Evolutionary conservation across 345 rosid species (phyloP).

Genomic region (Hypericum androsaemum): DNA sequence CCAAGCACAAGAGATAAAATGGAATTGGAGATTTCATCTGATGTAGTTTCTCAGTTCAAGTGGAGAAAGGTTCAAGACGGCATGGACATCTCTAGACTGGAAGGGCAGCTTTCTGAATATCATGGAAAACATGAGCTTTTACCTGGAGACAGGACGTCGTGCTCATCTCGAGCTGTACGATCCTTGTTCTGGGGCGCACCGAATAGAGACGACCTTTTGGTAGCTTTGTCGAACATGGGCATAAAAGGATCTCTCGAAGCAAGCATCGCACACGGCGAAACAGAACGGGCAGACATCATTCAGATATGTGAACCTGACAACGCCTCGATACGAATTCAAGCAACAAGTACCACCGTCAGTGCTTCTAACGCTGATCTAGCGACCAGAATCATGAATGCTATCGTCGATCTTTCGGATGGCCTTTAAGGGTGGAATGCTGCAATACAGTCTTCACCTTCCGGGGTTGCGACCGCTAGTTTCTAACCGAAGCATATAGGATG

Average conservation of each 20-base stretch:
- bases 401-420: conserved; percentile 35
- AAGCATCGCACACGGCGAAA: conserved; percentile 18
- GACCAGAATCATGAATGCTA: conserved; percentile 32
- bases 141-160: conserved; percentile 16
- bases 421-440: conserved; percentile 15
- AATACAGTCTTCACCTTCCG: too few relatives aligned
- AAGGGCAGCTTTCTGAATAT: conserved; percentile 44
- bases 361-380: conserved; percentile 40
- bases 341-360: conserved; percentile 31
- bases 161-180: too few relatives aligned
- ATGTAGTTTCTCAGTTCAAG: conserved; percentile 31
- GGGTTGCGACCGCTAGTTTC: too few relatives aligned
- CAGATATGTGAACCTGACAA: conserved; percentile 30
- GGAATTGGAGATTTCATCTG: conserved; percentile 45
- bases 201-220: conserved; percentile 35
- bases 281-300: conserved; percentile 17
- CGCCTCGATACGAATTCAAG: conserved; percentile 36
- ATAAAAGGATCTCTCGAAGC: conserved; percentile 35
- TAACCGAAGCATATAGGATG: too few relatives aligned
- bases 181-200: conserved; percentile 35
- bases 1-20: conserved; percentile 25
- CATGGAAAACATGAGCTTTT: conserved; percentile 38
- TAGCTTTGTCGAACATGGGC: conserved; percentile 39
- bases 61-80: conserved; percentile 39
- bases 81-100: conserved; percentile 41